Conservation (phyloP, 2,329 filamentous ascomycete species). For the Drechslerella stenobrocha region DNA sequence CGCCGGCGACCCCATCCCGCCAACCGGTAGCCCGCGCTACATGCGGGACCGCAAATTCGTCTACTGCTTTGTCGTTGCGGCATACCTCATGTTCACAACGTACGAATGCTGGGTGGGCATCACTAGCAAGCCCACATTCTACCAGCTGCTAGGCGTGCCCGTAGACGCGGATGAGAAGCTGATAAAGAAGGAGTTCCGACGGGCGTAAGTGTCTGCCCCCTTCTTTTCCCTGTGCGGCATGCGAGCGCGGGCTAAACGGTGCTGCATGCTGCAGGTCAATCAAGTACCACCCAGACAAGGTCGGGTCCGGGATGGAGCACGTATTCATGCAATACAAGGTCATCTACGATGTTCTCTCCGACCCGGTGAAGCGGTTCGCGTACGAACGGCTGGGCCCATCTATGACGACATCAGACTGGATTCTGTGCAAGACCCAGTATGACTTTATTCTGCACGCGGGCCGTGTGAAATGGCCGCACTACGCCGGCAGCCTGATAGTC, state of each 20-base stretch:
- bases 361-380: constrained; percentile 76
- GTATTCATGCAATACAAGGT: constrained; percentile 82
- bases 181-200: constrained; percentile 82
- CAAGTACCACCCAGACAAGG: constrained; percentile 78
- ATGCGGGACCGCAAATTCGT: constrained; percentile 77
- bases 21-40: constrained; percentile 69
- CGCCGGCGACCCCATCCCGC: constrained; percentile 79
- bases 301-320: constrained; percentile 57
- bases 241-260: background rate
- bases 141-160: constrained; percentile 72
- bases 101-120: constrained; percentile 88
- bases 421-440: constrained; percentile 67
- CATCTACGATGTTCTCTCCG: constrained; percentile 78
- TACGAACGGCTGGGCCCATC: constrained; percentile 86
- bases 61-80: constrained; percentile 76
- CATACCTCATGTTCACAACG: constrained; percentile 70
- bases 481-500: constrained; percentile 62
- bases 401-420: constrained; percentile 64
- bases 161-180: constrained; percentile 71
- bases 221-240: no score
- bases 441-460: constrained; percentile 74
- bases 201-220: constrained; percentile 62
- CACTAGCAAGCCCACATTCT: constrained; percentile 72
- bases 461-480: constrained; percentile 65
- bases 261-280: constrained; percentile 19